Conservation (phyloP, 2,329 filamentous ascomycete genomes). For the Macroventuria anomochaeta region DNA sequence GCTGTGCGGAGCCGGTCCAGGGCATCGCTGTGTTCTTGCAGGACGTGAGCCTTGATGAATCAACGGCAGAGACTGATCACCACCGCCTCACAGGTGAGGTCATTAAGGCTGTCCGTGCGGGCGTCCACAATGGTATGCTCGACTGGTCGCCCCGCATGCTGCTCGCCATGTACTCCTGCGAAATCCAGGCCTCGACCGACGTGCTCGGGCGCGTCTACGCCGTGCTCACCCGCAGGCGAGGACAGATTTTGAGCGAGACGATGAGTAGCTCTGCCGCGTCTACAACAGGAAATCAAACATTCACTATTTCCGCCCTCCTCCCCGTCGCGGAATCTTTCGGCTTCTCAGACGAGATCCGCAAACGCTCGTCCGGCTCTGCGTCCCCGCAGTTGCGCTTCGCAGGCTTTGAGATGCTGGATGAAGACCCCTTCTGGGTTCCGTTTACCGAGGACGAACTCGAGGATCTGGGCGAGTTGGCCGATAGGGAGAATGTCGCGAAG, state of each 20-base stretch:
- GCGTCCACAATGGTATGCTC: constrained; percentile 84
- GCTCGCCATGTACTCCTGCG: constrained; percentile 96
- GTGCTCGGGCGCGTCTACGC: constrained; percentile 95
- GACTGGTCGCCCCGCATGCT: constrained; percentile 97
- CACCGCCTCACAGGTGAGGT: constrained; percentile 90
- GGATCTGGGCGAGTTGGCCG: constrained; percentile 91
- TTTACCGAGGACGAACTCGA: constrained; percentile 96
- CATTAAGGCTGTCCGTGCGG: constrained; percentile 84
- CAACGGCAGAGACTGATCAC: constrained; percentile 64
- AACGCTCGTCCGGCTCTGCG: constrained; percentile 87
- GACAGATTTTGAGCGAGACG: constrained; percentile 84
- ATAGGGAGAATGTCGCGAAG: constrained; percentile 95
- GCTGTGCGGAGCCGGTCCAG: constrained; percentile 92
- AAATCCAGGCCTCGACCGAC: constrained; percentile 95
- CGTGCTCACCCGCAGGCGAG: constrained; percentile 93
- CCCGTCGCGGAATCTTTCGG: constrained; percentile 96
- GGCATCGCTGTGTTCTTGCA: constrained; percentile 92
- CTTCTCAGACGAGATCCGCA: constrained; percentile 95
- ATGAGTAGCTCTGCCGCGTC: constrained; percentile 96
- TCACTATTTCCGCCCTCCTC: constrained; percentile 86
- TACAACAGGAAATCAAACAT: constrained; percentile 91
- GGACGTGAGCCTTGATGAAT: constrained; percentile 69
- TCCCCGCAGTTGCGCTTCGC: constrained; percentile 92
- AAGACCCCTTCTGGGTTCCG: constrained; percentile 98
- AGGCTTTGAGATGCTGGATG: constrained; percentile 89